A percentile compares a stretch with the other conserved stretches of the same genome.
These are phyloP conservation scores for Sporisorium iseilematis-ciliati DNA, from an alignment of 1,284 basidiomycete genomes.

Conservation along the genomic window DNA sequence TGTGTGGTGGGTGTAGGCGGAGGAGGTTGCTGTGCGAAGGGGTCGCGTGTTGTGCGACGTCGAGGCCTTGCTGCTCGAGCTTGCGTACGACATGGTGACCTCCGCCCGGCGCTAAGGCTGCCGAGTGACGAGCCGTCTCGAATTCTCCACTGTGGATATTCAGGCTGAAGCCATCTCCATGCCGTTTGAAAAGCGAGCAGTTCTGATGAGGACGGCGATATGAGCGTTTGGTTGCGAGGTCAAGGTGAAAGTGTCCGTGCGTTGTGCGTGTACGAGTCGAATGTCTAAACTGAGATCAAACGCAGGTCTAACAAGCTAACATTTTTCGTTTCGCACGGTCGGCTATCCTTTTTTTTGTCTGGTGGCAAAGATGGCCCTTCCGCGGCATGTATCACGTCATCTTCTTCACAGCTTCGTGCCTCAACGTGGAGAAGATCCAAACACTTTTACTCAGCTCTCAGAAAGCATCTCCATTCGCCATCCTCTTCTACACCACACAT, in stretches of 20 bases:
- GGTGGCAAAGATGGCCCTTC: too few relatives aligned
- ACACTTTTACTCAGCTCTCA: neutral
- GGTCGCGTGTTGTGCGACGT: constrained; percentile 14
- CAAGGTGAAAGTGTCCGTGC: constrained; percentile 13
- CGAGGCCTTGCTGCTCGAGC: constrained; percentile 25
- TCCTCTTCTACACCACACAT: neutral
- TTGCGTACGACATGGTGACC: constrained; percentile 26
- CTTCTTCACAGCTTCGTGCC: neutral
- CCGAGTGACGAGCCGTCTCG: neutral
- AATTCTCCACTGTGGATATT: neutral
- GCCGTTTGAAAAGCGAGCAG: neutral
- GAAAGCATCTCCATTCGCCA: neutral
- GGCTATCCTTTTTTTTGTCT: constrained; percentile 27
- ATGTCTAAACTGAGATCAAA: neutral
- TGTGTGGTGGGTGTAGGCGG: constrained; percentile 11
- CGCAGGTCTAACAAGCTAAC: neutral
- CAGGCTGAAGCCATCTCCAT: neutral
- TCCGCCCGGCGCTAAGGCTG: neutral
- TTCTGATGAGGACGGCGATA: neutral
- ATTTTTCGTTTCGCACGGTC: constrained; percentile 5
- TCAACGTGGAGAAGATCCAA: constrained; percentile 5
- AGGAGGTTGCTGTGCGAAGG: constrained; percentile 9
- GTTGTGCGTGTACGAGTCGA: neutral
- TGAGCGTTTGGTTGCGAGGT: neutral
- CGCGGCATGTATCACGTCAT: constrained; percentile 13